Evolutionary conservation across 257 asterid species (phyloP).

Genomic region (Ehretia macrophylla): DNA sequence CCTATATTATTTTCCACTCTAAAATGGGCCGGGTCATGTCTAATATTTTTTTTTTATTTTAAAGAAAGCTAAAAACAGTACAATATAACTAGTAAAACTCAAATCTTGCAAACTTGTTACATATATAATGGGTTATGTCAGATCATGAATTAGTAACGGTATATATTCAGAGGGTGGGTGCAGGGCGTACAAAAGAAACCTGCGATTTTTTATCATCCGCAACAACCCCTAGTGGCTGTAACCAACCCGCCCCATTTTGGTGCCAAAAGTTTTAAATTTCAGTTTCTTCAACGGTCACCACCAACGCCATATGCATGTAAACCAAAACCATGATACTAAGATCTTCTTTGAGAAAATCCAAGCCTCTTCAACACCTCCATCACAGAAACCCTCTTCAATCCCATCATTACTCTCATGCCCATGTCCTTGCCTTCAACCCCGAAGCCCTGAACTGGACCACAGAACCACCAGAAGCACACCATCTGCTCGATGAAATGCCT

Average conservation of each 20-base stretch:
- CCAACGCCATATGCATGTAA: neutral
- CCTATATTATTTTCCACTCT: too few species aligned
- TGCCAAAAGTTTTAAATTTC: neutral
- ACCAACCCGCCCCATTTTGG: neutral
- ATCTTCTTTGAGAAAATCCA: conserved; percentile 25
- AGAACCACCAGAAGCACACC: conserved; percentile 24
- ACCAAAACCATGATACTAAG: conserved; percentile 33
- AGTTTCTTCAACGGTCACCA: neutral
- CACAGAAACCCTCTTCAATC: conserved; percentile 12
- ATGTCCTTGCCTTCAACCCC: conserved; percentile 22
- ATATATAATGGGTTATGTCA: too few species aligned
- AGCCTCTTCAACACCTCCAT: conserved; percentile 18
- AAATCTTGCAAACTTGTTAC: too few species aligned
- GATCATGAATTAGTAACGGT: too few species aligned
- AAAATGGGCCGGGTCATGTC: too few species aligned
- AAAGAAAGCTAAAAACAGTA: too few species aligned
- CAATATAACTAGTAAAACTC: too few species aligned
- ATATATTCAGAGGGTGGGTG: too few species aligned
- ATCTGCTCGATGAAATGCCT: conserved; percentile 47
- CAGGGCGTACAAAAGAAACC: too few species aligned
- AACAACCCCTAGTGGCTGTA: too few species aligned
- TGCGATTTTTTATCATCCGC: too few species aligned
- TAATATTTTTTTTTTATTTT: too few species aligned
- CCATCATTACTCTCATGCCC: conserved; percentile 18
- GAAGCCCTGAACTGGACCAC: neutral